Evolutionary conservation across 202 grass and related monocot genomes (phyloP), one percentile per base, ranked within the genome.

Genomic region (Dendrocalamus latiflorus): DNA sequence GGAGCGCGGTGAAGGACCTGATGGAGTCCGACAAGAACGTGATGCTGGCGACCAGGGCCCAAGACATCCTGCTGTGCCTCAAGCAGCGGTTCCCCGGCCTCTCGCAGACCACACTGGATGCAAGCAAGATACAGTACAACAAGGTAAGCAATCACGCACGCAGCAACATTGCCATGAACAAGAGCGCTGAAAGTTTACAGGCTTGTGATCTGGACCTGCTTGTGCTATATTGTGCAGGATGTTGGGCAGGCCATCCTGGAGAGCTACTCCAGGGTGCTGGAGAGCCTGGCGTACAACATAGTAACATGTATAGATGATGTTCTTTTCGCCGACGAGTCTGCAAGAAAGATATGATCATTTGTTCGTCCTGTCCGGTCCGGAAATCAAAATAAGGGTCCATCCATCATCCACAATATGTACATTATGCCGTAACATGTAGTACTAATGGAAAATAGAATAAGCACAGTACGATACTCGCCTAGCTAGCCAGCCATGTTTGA

Each of bases 231-330:
- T 73, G 26, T 81, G 66, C 85, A 97, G 94, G 94, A 97, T 65
- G 82, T 91, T 42, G 94, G 94, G 70, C 89, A 93, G 42, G 88
- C 94, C 3, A 88, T 93, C 45, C 84, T 97, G 61, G 94, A 97
- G 94, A 90, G 94, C 77, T 97, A 97, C 72, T 97, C 94, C n/a
- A 84, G 94, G 74, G 91, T 93, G 80, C 82, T 97, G 78, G 94
- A 97, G 86, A 97, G 91, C 89, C 72, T 93, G 69, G 94, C 94
- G 34, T 93, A 91, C 86, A 93, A 39, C 67, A 85, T 97, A 76
- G 72, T 93, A 9, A 89, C 94, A n/a, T 86, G 91, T 80, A 93
- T 91, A 87, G 91, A 97, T 76, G 94, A 93, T 11, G 86, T 91
- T 80, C 86, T 93, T 80, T 91, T 85, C 59, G 88, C 89, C 37